A percentile compares a stretch with the other conserved stretches of the same genome.
These are phyloP conservation scores for Ogataea pini DNA, from an alignment of 805 yeast species.

Conservation along the genomic window DNA sequence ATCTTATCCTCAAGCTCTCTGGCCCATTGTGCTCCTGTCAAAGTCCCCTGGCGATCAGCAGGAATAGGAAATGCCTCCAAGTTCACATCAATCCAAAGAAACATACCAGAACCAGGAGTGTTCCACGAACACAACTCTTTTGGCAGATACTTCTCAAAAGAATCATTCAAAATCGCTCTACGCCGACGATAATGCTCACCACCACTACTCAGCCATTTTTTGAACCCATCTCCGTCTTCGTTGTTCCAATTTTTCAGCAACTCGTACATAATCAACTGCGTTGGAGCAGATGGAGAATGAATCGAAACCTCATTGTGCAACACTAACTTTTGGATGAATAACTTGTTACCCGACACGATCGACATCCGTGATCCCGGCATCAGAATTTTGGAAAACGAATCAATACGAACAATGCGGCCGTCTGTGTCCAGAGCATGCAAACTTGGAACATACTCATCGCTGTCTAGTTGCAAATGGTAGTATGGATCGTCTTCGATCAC, in stretches of 20 bases:
- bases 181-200: constrained; percentile 63
- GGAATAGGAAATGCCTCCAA: constrained; percentile 40
- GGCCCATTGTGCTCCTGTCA: constrained; percentile 37
- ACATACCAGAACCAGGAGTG: constrained; percentile 48
- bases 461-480: constrained; percentile 66
- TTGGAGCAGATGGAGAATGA: constrained; percentile 73
- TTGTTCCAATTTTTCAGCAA: constrained; percentile 59
- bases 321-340: constrained; percentile 50
- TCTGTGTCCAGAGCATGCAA: constrained; percentile 70
- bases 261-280: constrained; percentile 61
- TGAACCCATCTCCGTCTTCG: constrained; percentile 55
- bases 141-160: constrained; percentile 50
- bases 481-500: constrained; percentile 88
- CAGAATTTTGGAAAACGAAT: constrained; percentile 74
- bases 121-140: constrained; percentile 42
- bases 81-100: constrained; percentile 44
- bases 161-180: constrained; percentile 57
- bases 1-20: constrained; percentile 33
- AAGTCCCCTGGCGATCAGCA: constrained; percentile 31
- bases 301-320: constrained; percentile 69
- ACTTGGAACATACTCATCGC: constrained; percentile 56
- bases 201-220: constrained; percentile 68
- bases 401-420: constrained; percentile 77
- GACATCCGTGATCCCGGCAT: constrained; percentile 80
- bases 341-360: constrained; percentile 67